Evolutionary conservation across 345 rosid genomes (phyloP), one percentile per base, ranked within the genome.

Genomic region (Hevea brasiliensis): DNA sequence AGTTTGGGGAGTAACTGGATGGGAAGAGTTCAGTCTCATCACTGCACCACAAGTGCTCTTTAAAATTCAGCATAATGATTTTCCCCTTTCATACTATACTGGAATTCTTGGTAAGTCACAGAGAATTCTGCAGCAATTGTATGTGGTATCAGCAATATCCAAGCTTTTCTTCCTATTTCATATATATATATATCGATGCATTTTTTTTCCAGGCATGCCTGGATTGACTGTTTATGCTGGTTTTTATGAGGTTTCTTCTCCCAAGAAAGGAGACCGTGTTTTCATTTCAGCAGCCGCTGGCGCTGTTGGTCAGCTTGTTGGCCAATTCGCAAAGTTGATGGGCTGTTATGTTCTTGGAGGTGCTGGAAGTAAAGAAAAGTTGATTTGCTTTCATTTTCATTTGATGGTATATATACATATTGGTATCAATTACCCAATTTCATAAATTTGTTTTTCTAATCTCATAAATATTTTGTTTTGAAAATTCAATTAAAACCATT

Each of bases 1-100:
- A 23, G 80, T 72, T 0, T 80, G 80, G 80, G 80, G 83, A 21
- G 4, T 5, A 35, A 67, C 72, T 48, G 17, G 14, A 9, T 56
- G 26, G 60, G 60, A 56, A 56, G 60, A 56, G 32, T 56, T 21
- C 12, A 56, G 60, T 56, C 60, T 56, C 29, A 21, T 56, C 2
- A 56, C 60, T 21, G 4, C 10, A 10, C 60, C 12, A 8, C 26
- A 23, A 21, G 8, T 14, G 12, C 60, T 56, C 13, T 10, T 56
- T 57, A 57, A 57, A 57, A 57, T 57, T 27, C 35, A 57, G 6
- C 32, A 57, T 27, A 57, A 17, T 57, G 35, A 57, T 57, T 35
- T 57, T 6, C 61, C 61, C 29, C 61, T 57, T 57, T 57, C 61
- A 26, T 57, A 57, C 35, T 57, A 57, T 26, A 26, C 18, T 24